These are phyloP conservation scores for Eremomyces bilateralis DNA, from an alignment of 495 filamentous ascomycete genomes.

Conservation along the genomic window DNA sequence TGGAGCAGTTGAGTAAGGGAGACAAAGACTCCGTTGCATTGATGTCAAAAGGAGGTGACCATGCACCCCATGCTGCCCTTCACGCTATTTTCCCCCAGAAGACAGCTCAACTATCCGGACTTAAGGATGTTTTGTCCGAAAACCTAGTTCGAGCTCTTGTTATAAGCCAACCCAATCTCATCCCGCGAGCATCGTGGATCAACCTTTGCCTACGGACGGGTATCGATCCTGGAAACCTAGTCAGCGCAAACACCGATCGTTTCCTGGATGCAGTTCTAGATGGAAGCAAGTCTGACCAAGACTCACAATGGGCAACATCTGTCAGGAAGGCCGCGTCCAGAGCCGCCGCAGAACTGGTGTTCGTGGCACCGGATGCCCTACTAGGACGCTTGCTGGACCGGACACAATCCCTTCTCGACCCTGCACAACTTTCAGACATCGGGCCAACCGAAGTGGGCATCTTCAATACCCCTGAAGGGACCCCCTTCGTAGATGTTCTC, in stretches of 20 bases:
- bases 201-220: conserved; percentile 54
- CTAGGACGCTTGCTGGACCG: conserved; percentile 52
- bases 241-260: conserved; percentile 25
- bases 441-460: conserved; percentile 80
- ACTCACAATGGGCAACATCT: conserved; percentile 5
- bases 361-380: conserved; percentile 71
- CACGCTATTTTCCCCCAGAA: conserved; percentile 54
- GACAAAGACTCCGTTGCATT: conserved; percentile 62
- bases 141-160: conserved; percentile 54
- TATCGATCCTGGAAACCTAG: conserved; percentile 64
- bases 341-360: conserved; percentile 74
- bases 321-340: conserved; percentile 39
- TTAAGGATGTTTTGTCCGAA: conserved; percentile 4
- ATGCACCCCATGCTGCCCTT: conserved; percentile 39
- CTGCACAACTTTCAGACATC: conserved; percentile 38
- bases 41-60: conserved; percentile 40
- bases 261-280: conserved; percentile 30
- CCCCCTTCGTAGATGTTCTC: conserved; percentile 72
- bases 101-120: no score
- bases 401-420: conserved; percentile 47
- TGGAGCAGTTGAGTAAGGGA: conserved; percentile 33
- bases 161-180: conserved; percentile 52
- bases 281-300: no score
- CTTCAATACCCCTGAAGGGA: conserved; percentile 69
- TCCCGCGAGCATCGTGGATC: conserved; percentile 72